Evolutionary conservation across 352 stramenopile species (phyloP).

Genomic region (Peronospora belbahrii): DNA sequence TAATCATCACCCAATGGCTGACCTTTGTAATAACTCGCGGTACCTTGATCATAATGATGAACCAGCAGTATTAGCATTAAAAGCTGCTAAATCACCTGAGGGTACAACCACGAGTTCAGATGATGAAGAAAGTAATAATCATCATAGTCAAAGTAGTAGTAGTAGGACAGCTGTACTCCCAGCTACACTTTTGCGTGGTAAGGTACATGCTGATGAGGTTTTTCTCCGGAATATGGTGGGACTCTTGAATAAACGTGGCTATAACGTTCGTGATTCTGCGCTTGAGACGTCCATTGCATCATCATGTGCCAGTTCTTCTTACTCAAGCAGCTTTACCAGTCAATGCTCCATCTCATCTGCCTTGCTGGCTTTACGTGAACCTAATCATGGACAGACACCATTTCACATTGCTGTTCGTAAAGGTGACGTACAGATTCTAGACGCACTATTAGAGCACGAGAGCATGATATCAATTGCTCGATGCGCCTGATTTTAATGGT

Average conservation of each 20-base stretch:
- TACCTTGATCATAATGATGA: conserved; percentile 14
- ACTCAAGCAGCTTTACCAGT: conserved; percentile 51
- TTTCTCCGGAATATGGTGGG: conserved; percentile 65
- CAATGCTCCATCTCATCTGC: conserved; percentile 58
- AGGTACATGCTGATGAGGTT: conserved; percentile 39
- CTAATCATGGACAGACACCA: conserved; percentile 64
- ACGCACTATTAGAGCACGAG: conserved; percentile 62
- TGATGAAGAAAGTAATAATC: conserved; percentile 17
- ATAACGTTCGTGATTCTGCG: conserved; percentile 69
- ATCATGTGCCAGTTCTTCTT: conserved; percentile 26
- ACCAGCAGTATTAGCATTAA: conserved; percentile 3
- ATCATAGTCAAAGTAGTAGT: conserved; percentile 9
- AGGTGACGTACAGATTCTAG: conserved; percentile 57
- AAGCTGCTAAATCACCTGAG: conserved; percentile 8
- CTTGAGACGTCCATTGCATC: conserved; percentile 52
- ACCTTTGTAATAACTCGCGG: conserved; percentile 14
- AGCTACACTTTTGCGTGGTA: conserved; percentile 7
- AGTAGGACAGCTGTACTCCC: conserved; percentile 8
- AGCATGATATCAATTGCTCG: conserved; percentile 60
- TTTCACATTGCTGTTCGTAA: conserved; percentile 76
- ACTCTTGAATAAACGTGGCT: conserved; percentile 77
- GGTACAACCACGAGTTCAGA: conserved; percentile 15
- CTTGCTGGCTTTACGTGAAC: conserved; percentile 59
- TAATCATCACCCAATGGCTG: not conserved
- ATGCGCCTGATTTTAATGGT: conserved; percentile 66